These are phyloP conservation scores for Nemophila menziesii DNA, from an alignment of 257 asterid species.

Conservation along the genomic window DNA sequence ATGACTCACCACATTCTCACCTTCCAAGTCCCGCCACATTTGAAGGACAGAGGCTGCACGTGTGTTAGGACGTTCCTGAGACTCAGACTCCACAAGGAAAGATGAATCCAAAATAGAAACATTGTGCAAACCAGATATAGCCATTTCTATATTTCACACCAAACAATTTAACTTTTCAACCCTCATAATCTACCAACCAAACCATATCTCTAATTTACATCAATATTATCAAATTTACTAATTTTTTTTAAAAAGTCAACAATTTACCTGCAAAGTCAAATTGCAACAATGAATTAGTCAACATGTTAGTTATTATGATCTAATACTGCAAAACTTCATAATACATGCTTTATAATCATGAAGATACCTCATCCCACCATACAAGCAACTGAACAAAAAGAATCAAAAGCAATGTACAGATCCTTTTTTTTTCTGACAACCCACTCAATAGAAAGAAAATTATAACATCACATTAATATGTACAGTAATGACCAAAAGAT, in stretches of 20 bases:
- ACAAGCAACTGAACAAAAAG: slow-evolving; percentile 22
- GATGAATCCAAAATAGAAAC: slow-evolving; percentile 41
- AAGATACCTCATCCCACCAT: slow-evolving; percentile 2
- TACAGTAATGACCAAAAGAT: not conserved
- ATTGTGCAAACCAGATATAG: slow-evolving; percentile 60
- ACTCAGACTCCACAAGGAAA: slow-evolving; percentile 33
- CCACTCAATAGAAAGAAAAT: slow-evolving; percentile 19
- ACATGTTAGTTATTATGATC: not conserved
- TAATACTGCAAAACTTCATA: not conserved
- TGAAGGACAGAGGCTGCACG: slow-evolving; percentile 62
- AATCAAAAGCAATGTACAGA: slow-evolving; percentile 32
- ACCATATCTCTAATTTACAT: slow-evolving; percentile 10
- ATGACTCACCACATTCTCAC: slow-evolving; percentile 46
- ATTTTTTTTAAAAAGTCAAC: not conserved
- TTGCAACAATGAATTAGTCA: not conserved
- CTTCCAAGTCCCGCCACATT: slow-evolving; percentile 85
- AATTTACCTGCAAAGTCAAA: not conserved
- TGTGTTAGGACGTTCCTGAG: slow-evolving; percentile 38
- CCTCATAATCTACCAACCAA: slow-evolving; percentile 5
- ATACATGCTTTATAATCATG: not conserved
- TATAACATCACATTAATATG: slow-evolving; percentile 21
- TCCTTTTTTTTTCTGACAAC: slow-evolving; percentile 36
- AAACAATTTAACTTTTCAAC: slow-evolving; percentile 9
- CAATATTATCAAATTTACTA: not conserved
- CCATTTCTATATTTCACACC: slow-evolving; percentile 36